Evolutionary conservation across 176 grass and related monocot genomes (phyloP).

Genomic region (Rhynchospora tenuis): DNA sequence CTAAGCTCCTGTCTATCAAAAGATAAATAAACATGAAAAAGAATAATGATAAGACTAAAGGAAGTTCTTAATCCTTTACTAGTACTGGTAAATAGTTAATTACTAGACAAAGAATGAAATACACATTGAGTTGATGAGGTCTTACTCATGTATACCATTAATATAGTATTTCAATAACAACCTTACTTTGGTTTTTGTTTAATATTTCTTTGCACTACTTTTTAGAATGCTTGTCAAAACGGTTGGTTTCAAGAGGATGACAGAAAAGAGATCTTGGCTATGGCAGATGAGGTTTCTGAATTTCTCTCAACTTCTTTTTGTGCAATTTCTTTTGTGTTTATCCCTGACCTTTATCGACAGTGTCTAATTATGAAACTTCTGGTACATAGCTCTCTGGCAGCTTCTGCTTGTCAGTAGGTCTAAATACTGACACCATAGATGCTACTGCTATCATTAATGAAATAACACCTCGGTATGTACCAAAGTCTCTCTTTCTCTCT

Average conservation of each 20-base stretch:
- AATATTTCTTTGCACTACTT: slow-evolving; percentile 15
- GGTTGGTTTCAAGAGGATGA: slow-evolving; percentile 68
- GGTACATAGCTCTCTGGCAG: slow-evolving; percentile 49
- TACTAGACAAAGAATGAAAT: neutral
- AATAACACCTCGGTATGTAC: slow-evolving; percentile 52
- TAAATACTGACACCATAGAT: slow-evolving; percentile 22
- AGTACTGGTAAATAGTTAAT: neutral
- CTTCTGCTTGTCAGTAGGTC: slow-evolving; percentile 48
- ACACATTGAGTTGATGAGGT: neutral
- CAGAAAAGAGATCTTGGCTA: slow-evolving; percentile 48
- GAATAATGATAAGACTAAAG: neutral
- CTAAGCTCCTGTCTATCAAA: no score
- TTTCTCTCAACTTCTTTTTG: slow-evolving; percentile 11
- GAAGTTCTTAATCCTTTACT: neutral
- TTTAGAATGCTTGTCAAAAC: slow-evolving; percentile 83
- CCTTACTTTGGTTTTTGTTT: neutral
- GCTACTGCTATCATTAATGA: slow-evolving; percentile 46
- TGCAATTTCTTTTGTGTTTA: slow-evolving; percentile 11
- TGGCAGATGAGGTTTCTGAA: slow-evolving; percentile 69
- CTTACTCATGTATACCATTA: neutral
- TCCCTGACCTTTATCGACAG: slow-evolving; percentile 11
- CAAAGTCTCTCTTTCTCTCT: neutral
- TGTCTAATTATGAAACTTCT: slow-evolving; percentile 27
- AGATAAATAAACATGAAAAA: neutral
- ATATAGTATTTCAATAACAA: slow-evolving; percentile 11